These are phyloP conservation scores for Pythium grandisporangium DNA, from an alignment of 352 stramenopile species.

Conservation along the genomic window DNA sequence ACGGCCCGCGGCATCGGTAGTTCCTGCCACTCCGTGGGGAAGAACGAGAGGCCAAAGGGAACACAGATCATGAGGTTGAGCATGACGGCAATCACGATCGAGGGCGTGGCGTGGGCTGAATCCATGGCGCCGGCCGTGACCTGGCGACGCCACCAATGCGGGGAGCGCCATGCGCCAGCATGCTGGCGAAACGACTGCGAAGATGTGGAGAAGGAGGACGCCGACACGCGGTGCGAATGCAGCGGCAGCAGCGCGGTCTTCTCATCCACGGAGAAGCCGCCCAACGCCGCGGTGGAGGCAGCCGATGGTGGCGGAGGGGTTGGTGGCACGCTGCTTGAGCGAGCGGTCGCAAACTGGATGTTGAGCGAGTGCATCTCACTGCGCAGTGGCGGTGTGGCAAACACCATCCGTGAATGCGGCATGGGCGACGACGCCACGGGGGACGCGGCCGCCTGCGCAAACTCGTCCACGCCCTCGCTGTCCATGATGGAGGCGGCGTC, in stretches of 20 bases:
- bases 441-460: slow-evolving; percentile 21
- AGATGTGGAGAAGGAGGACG: not conserved
- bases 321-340: too few relatives aligned
- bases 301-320: too few relatives aligned
- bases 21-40: slow-evolving; percentile 68
- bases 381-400: slow-evolving; percentile 57
- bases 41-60: slow-evolving; percentile 79
- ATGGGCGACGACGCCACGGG: slow-evolving; percentile 6
- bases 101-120: slow-evolving; percentile 29
- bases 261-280: slow-evolving; percentile 5
- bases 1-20: slow-evolving; percentile 67
- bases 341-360: slow-evolving; percentile 20
- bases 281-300: too few relatives aligned
- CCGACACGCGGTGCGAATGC: not conserved
- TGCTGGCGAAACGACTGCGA: not conserved
- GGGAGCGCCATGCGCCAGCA: not conserved
- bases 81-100: slow-evolving; percentile 58
- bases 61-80: slow-evolving; percentile 86
- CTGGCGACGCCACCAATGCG: slow-evolving; percentile 18
- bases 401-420: slow-evolving; percentile 31
- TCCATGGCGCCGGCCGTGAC: too few relatives aligned
- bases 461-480: slow-evolving; percentile 34
- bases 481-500: slow-evolving; percentile 23
- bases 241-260: slow-evolving; percentile 17
- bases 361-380: slow-evolving; percentile 40